phyloP scores from a whole-genome alignment of 2,329 filamentous ascomycete genomes.

The Ascocoryne sarcoides region DNA sequence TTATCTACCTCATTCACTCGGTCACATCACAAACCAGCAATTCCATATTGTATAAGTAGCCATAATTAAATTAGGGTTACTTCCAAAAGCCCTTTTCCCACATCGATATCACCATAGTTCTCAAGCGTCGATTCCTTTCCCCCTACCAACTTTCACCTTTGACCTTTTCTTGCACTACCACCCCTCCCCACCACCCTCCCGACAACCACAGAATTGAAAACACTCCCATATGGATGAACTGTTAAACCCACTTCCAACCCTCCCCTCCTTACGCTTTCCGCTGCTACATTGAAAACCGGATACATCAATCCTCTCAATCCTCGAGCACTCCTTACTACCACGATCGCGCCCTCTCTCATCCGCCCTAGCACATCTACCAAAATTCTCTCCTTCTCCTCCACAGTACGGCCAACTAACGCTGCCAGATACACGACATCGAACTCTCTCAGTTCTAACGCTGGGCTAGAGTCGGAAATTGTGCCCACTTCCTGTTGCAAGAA shows the following conservation, averaged over 20 bases:
- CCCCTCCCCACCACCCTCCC: conserved; percentile 16
- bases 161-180: no score
- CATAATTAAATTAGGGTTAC: no score
- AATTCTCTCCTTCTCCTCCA: conserved; percentile 34
- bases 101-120: no score
- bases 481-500: conserved; percentile 32
- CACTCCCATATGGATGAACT: conserved; percentile 39
- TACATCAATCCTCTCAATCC: conserved; percentile 39
- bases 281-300: conserved; percentile 36
- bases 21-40: no score
- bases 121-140: no score
- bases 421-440: conserved; percentile 42
- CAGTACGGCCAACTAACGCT: conserved; percentile 38
- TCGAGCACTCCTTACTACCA: conserved; percentile 39
- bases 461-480: conserved; percentile 3
- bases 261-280: conserved; percentile 24
- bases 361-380: conserved; percentile 29
- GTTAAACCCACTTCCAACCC: conserved; percentile 34
- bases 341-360: conserved; percentile 35
- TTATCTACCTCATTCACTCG: no score
- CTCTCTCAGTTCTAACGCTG: conserved; percentile 21
- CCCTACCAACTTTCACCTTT: no score
- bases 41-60: no score
- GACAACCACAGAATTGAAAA: conserved; percentile 42
- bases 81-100: no score